Evolutionary conservation across 1,139 yeast species (phyloP).

Genomic region (Meyerozyma carpophila): DNA sequence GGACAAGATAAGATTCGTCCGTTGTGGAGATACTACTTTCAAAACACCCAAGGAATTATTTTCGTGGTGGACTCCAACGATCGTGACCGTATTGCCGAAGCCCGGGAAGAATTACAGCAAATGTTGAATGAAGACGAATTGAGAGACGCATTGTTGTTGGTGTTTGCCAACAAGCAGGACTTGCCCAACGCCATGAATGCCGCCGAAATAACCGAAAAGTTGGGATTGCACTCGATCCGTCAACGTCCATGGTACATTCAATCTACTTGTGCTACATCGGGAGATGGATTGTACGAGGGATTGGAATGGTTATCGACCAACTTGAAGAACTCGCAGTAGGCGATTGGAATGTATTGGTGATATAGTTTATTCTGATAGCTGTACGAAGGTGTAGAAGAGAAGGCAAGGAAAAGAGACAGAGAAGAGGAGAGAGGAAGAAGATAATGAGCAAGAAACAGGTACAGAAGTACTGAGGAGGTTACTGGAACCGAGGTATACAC

Average conservation of each 20-base stretch:
- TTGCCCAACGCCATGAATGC: conserved; percentile 90
- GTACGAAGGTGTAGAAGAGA: neutral
- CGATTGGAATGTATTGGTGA: neutral
- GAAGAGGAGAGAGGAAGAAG: too few relatives aligned
- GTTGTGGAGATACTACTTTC: conserved; percentile 93
- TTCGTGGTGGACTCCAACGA: conserved; percentile 92
- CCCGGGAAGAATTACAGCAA: conserved; percentile 90
- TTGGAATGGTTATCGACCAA: conserved; percentile 85
- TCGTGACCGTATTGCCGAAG: conserved; percentile 90
- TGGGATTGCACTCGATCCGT: conserved; percentile 78
- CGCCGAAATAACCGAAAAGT: conserved; percentile 80
- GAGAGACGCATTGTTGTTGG: conserved; percentile 83
- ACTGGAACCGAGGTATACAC: too few relatives aligned
- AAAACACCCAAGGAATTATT: conserved; percentile 90
- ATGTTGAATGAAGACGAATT: conserved; percentile 92
- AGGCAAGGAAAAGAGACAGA: neutral
- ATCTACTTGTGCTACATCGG: conserved; percentile 85
- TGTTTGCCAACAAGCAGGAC: conserved; percentile 91
- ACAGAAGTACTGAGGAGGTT: too few relatives aligned
- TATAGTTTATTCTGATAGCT: neutral
- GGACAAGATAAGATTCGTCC: conserved; percentile 96
- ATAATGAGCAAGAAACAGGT: too few relatives aligned
- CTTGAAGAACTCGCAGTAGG: conserved; percentile 57
- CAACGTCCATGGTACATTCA: conserved; percentile 90
- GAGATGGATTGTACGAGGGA: conserved; percentile 89